Base-by-base conservation (phyloP, 306 rosid species). In the Delonix regia region DNA sequence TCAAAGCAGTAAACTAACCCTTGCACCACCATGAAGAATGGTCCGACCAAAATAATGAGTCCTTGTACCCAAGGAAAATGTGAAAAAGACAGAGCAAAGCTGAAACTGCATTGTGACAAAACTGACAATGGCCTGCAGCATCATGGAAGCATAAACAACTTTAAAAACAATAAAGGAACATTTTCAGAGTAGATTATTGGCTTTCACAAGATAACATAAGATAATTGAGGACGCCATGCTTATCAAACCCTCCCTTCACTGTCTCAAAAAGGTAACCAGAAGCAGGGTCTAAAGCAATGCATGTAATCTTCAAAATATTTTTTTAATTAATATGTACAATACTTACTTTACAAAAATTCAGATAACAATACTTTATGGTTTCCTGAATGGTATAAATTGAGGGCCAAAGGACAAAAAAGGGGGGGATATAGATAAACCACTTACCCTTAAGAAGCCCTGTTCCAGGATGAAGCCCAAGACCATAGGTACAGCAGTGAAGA, bases 31-130 rank as follows among this genome's bases (percentile, higher is more conserved):
- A 78, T 95, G 99, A 82, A 92, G 98, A 83, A 95, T 89, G 45
- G 99, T 92, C 79, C 98, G 91, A 16, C 98, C 99, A 82, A 95
- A 95, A 83, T 95, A 95, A 85, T 95, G 99, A 52, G 99, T 88
- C 83, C 70, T 86, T 47, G 98, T 95, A 71, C 99, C 98, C 81
- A 95, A 83, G 60, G 97, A 92, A 82, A 95, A 95, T 36, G 99
- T 95, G 86, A 95, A 95, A 85, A 85, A 92, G 63, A 95, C 95
- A 25, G 99, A 56, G 83, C 97, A 92, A 71, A 95, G 97, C 86
- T 95, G 99, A 66, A 92, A 76, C 83, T 95, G 99, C 99, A 92
- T 95, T 27, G 98, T 92, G 79, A 92, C 83, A 84, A 95, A 95
- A 83, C 76, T 85, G 49, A 92, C 95, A 47, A 91, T 80, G 55